Conservation (phyloP, 768 basidiomycete species). For the Rhizopogon vinicolor region DNA sequence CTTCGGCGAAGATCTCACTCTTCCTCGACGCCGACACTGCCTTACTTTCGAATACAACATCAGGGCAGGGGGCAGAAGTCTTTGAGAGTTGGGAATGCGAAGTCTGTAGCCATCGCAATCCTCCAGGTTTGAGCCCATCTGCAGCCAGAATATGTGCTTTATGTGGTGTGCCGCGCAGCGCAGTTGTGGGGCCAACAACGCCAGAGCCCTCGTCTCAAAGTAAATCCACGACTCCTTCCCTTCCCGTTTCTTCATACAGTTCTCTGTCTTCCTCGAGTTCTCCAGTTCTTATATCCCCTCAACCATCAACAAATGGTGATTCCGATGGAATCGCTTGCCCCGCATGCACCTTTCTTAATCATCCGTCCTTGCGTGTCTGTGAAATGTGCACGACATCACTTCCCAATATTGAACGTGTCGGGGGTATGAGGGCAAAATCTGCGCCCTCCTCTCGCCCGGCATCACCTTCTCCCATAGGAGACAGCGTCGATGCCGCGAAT, state of each 20-base stretch:
- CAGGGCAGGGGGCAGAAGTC: constrained; percentile 20
- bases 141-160: constrained; percentile 69
- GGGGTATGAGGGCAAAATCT: constrained; percentile 41
- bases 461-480: constrained; percentile 36
- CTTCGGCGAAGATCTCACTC: constrained; percentile 84
- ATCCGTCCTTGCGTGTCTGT: constrained; percentile 64
- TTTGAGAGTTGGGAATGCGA: constrained; percentile 77
- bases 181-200: constrained; percentile 22
- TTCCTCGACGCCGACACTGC: constrained; percentile 40
- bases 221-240: constrained; percentile 35
- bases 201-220: constrained; percentile 14
- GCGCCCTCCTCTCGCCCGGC: constrained; percentile 62
- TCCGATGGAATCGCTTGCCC: constrained; percentile 57
- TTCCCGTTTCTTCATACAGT: constrained; percentile 31
- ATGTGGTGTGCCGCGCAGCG: constrained; percentile 72
- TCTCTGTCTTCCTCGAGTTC: constrained; percentile 20
- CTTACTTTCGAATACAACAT: constrained; percentile 23
- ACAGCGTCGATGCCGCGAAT: constrained; percentile 25
- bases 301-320: constrained; percentile 12
- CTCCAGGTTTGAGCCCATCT: constrained; percentile 67
- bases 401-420: constrained; percentile 25
- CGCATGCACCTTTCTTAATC: constrained; percentile 91
- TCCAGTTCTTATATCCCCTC: constrained; percentile 14
- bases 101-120: constrained; percentile 84
- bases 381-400: constrained; percentile 84